Evolutionary conservation across 805 yeast species (phyloP).

Genomic region (Phaffomyces antillensis): DNA sequence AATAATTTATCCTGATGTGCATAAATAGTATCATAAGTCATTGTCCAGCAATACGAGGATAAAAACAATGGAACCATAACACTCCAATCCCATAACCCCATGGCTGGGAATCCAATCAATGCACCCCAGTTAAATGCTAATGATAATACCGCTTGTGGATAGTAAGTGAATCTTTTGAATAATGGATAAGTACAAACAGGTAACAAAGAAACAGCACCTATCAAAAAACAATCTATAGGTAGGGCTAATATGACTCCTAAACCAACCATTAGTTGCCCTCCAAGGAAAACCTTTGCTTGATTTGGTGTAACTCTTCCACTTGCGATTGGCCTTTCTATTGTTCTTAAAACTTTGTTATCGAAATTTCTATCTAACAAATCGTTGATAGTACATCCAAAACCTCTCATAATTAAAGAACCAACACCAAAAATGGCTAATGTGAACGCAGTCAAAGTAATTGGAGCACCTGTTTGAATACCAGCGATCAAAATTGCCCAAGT

Average conservation of each 20-base stretch:
- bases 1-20: conserved; percentile 95
- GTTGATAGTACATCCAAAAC: conserved; percentile 96
- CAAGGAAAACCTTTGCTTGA: conserved; percentile 66
- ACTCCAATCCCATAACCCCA: conserved; percentile 73
- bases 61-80: conserved; percentile 74
- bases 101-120: conserved; percentile 89
- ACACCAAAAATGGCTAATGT: conserved; percentile 67
- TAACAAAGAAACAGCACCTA: conserved; percentile 76
- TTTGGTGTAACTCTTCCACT: conserved; percentile 68
- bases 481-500: conserved; percentile 94
- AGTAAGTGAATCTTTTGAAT: conserved; percentile 90
- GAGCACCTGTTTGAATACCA: conserved; percentile 64
- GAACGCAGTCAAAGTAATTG: conserved; percentile 51
- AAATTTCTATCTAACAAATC: conserved; percentile 80
- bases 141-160: conserved; percentile 82
- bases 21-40: conserved; percentile 92
- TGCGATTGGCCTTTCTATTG: conserved; percentile 89
- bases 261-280: conserved; percentile 70
- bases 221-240: conserved; percentile 73
- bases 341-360: conserved; percentile 81
- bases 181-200: conserved; percentile 85
- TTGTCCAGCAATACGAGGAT: conserved; percentile 84
- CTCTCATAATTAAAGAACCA: conserved; percentile 90
- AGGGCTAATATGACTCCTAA: conserved; percentile 61
- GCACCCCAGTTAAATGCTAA: conserved; percentile 94